Evolutionary conservation across 345 rosid species (phyloP).

Genomic region (Dipteronia dyeriana): DNA sequence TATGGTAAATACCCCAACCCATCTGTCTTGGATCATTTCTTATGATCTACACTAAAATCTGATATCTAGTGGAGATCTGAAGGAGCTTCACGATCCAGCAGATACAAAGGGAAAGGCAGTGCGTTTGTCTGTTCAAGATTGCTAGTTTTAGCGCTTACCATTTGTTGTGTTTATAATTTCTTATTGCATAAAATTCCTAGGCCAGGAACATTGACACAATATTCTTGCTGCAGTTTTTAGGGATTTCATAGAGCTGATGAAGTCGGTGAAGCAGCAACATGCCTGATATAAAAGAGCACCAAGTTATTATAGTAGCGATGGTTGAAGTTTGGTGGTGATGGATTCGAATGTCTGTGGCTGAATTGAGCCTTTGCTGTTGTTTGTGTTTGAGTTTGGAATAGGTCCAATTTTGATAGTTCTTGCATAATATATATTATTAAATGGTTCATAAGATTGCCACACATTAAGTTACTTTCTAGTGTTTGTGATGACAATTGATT

Average conservation of each 20-base stretch:
- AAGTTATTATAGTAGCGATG: no score
- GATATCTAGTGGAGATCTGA: neutral
- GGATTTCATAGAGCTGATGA: conserved; percentile 63
- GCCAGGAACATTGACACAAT: neutral
- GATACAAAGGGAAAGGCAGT: neutral
- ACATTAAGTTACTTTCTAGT: neutral
- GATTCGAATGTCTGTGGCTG: no score
- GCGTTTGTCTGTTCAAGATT: no score
- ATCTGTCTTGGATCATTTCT: neutral
- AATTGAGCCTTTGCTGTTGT: neutral
- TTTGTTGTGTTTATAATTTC: neutral
- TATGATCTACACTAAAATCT: neutral
- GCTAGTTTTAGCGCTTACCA: no score
- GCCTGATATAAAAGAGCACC: no score
- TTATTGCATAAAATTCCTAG: neutral
- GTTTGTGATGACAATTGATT: neutral
- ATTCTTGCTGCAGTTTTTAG: conserved; percentile 43
- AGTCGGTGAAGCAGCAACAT: conserved; percentile 29
- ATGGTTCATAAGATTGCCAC: neutral
- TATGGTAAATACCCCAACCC: neutral
- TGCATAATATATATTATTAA: neutral
- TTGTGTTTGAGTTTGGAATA: neutral
- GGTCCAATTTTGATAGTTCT: neutral
- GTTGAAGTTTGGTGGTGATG: no score
- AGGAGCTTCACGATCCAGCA: no score